A percentile compares a stretch with the other conserved stretches of the same genome.
phyloP scores from a whole-genome alignment of 2,329 filamentous ascomycete species.

The Clonostachys rosea region DNA sequence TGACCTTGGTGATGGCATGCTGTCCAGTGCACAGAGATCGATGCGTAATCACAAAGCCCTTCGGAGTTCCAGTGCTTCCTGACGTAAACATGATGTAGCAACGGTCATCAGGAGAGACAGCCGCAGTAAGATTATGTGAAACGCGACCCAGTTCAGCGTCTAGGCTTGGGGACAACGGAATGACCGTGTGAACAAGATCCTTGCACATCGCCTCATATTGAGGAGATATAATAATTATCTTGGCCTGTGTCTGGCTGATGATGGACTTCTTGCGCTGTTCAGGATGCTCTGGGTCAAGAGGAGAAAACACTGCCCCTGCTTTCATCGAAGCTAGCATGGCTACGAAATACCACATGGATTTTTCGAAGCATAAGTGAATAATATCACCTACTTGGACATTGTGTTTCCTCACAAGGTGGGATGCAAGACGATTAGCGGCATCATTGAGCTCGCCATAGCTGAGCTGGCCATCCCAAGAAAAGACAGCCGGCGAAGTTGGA shows the following conservation, averaged over 20 bases:
- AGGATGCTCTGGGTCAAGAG: constrained; percentile 15
- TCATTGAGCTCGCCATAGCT: constrained; percentile 1
- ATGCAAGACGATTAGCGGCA: background rate
- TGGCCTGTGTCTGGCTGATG: constrained; percentile 2
- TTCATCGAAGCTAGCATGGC: constrained; percentile 18
- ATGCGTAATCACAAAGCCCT: constrained; percentile 12
- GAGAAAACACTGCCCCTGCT: constrained; percentile 18
- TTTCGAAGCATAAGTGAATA: constrained; percentile 15
- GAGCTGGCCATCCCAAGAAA: constrained; percentile 1
- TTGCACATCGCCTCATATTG: constrained; percentile 11
- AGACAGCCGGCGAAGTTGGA: constrained; percentile 5
- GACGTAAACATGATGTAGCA: constrained; percentile 12
- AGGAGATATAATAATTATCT: constrained; percentile 5
- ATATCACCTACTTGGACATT: constrained; percentile 15
- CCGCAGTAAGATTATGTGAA: background rate
- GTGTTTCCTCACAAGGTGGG: background rate
- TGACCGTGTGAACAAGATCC: background rate
- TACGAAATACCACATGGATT: constrained; percentile 14
- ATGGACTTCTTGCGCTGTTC: constrained; percentile 1
- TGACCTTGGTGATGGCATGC: constrained; percentile 9
- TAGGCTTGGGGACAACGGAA: constrained; percentile 16
- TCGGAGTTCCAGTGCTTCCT: constrained; percentile 12
- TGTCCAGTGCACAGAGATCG: constrained; percentile 2
- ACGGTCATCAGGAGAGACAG: constrained; percentile 1
- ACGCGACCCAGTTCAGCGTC: no score